Conservation (phyloP, 2,329 filamentous ascomycete species). For the Alternaria ventricosa region DNA sequence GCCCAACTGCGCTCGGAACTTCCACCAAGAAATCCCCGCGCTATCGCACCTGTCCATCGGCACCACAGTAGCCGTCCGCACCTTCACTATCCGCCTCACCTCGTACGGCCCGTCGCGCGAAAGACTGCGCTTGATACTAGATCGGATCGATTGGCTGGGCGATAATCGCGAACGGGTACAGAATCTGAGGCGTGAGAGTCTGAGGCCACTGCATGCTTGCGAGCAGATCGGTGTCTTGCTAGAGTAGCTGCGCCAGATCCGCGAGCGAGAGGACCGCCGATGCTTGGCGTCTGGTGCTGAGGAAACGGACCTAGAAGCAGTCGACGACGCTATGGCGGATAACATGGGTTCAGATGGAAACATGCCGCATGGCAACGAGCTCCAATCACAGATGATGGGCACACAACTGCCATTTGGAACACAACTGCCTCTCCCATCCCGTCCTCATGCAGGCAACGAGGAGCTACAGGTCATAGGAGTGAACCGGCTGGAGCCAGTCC, state of each 20-base stretch:
- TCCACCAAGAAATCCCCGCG: slow-evolving; percentile 10
- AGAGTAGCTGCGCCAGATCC: slow-evolving; percentile 17
- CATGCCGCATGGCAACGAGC: not conserved
- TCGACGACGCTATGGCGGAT: slow-evolving; percentile 16
- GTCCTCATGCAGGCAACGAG: slow-evolving; percentile 1
- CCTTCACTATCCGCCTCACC: slow-evolving; percentile 34
- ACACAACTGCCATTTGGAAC: slow-evolving; percentile 34
- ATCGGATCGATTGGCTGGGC: slow-evolving; percentile 25
- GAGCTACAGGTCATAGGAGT: slow-evolving; percentile 16
- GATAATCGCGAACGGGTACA: not conserved
- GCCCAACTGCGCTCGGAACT: slow-evolving; percentile 8
- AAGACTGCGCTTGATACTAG: slow-evolving; percentile 29
- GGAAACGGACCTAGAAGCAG: slow-evolving; percentile 6
- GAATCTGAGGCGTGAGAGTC: not conserved
- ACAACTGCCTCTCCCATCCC: slow-evolving; percentile 21
- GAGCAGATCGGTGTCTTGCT: slow-evolving; percentile 8
- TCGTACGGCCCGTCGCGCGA: slow-evolving; percentile 33
- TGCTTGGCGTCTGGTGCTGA: slow-evolving; percentile 17
- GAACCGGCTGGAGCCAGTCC: slow-evolving; percentile 24
- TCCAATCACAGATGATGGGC: slow-evolving; percentile 23
- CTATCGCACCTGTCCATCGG: not conserved
- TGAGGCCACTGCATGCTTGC: slow-evolving; percentile 12
- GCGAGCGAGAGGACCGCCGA: slow-evolving; percentile 21
- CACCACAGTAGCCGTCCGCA: slow-evolving; percentile 24
- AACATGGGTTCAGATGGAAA: not conserved